These are phyloP conservation scores for Aspergillus jensenii DNA, from an alignment of 2,329 filamentous ascomycete species.

Conservation along the genomic window DNA sequence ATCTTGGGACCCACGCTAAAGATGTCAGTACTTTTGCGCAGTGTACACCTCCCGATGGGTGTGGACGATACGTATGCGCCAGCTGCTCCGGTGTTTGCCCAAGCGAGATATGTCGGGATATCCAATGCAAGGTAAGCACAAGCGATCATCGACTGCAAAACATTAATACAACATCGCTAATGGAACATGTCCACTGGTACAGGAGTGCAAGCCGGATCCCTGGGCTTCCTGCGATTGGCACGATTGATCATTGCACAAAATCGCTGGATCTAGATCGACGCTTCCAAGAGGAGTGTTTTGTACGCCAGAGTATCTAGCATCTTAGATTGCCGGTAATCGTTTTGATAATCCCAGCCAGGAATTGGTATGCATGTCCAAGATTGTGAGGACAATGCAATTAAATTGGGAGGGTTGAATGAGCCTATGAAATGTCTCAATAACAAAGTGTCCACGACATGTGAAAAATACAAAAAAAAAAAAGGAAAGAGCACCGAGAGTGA, in stretches of 20 bases:
- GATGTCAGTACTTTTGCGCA: conserved; percentile 33
- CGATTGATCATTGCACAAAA: conserved; percentile 7
- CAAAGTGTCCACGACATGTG: background rate
- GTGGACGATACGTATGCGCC: conserved; percentile 33
- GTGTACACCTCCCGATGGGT: conserved; percentile 31
- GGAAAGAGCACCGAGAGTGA: background rate
- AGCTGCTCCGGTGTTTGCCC: conserved; percentile 38
- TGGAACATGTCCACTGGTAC: conserved; percentile 1
- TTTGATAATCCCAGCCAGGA: background rate
- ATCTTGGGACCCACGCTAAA: conserved; percentile 23
- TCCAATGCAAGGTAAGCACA: conserved; percentile 32
- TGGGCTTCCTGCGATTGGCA: conserved; percentile 38
- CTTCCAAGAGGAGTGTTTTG: no score
- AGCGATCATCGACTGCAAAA: background rate
- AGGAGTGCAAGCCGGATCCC: conserved; percentile 35
- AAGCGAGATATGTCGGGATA: conserved; percentile 30
- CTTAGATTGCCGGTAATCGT: background rate
- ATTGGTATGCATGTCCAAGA: background rate
- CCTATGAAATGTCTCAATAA: background rate
- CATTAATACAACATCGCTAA: background rate
- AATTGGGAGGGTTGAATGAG: background rate
- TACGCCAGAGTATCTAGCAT: background rate
- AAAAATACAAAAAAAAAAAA: background rate
- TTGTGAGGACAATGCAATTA: background rate
- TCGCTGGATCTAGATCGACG: background rate